Conservation (phyloP, 441 rosid species). For the Erodium trifolium region DNA sequence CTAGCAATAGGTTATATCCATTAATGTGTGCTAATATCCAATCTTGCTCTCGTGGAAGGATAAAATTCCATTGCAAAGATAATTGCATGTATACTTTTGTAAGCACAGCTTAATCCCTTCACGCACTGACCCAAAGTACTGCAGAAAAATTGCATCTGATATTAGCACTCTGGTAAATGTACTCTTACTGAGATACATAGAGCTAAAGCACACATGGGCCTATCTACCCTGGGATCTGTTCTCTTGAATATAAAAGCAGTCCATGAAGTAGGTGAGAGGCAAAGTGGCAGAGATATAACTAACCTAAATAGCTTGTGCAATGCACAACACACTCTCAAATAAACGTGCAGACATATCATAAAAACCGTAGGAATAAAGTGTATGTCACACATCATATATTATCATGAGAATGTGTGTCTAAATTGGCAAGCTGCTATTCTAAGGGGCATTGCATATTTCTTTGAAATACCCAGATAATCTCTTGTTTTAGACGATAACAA, state of each 20-base stretch:
- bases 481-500: background rate
- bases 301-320: background rate
- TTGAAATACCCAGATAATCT: background rate
- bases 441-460: background rate
- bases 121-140: conserved; percentile 29
- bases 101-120: conserved; percentile 29
- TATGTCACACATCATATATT: background rate
- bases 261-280: conserved; percentile 1
- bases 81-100: conserved; percentile 25
- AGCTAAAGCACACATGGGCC: conserved; percentile 23
- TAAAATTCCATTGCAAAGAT: conserved; percentile 26
- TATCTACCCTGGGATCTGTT: conserved; percentile 17
- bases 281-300: background rate
- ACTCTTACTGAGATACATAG: conserved; percentile 25
- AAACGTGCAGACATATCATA: background rate
- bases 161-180: conserved; percentile 31
- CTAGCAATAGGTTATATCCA: conserved; percentile 17
- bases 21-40: conserved; percentile 22
- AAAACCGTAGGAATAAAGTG: background rate
- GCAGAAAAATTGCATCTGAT: conserved; percentile 34
- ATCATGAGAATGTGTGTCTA: background rate
- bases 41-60: conserved; percentile 26
- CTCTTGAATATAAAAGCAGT: conserved; percentile 15
- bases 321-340: background rate
- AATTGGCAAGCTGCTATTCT: background rate